phyloP scores from a whole-genome alignment of 2,329 filamentous ascomycete species.

The Venturia carpophila region DNA sequence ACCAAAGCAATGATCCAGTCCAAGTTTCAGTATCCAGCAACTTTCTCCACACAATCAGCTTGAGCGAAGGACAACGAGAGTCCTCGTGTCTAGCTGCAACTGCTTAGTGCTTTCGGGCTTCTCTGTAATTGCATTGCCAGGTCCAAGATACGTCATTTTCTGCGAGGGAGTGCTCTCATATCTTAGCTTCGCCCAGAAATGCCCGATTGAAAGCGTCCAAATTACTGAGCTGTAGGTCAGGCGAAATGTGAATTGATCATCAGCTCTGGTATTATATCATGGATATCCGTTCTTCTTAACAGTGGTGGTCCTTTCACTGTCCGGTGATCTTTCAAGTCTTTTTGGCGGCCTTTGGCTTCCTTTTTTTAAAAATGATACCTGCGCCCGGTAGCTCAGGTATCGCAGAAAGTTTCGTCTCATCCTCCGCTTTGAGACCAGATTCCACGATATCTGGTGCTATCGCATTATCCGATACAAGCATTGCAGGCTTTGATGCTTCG shows the following conservation, averaged over 20 bases:
- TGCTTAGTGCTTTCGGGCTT: background rate
- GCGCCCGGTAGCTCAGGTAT: conserved; percentile 18
- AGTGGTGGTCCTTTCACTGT: background rate
- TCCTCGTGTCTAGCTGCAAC: background rate
- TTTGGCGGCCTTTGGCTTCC: conserved; percentile 16
- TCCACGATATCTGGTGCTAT: background rate
- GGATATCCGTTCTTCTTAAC: background rate
- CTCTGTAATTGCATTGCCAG: background rate
- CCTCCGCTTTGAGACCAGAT: conserved; percentile 8
- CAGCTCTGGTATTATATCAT: background rate
- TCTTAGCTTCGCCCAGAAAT: background rate
- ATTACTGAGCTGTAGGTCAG: background rate
- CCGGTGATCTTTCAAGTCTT: conserved; percentile 12
- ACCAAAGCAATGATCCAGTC: background rate
- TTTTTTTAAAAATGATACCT: conserved; percentile 21
- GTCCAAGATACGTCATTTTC: background rate
- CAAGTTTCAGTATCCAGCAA: too few relatives aligned
- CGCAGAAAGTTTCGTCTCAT: conserved; percentile 16
- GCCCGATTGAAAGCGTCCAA: background rate
- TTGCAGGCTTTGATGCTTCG: background rate
- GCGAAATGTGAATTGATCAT: too few relatives aligned
- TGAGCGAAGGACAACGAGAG: too few relatives aligned
- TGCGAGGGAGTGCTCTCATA: background rate
- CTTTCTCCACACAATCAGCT: too few relatives aligned
- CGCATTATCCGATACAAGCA: background rate